phyloP scores from a whole-genome alignment of 208 protist genomes.

The Crithidia sp. region DNA sequence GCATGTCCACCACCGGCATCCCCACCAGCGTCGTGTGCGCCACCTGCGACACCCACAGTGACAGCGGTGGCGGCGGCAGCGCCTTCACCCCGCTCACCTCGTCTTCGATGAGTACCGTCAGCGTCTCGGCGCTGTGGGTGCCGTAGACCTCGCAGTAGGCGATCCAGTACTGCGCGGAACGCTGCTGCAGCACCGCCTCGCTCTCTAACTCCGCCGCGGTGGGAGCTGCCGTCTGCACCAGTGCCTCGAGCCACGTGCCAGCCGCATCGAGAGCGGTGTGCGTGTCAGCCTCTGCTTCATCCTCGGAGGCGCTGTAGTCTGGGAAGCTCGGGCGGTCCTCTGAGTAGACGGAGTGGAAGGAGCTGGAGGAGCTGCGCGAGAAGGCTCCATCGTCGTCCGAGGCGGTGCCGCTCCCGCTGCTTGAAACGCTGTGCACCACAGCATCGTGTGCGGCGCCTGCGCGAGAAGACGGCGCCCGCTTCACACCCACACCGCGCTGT shows the following conservation, averaged over 20 bases:
- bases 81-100: constrained; percentile 41
- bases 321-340: constrained; percentile 44
- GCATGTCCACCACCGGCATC: constrained; percentile 42
- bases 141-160: constrained; percentile 84
- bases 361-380: constrained; percentile 26
- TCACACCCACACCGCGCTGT: neutral
- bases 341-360: constrained; percentile 48
- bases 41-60: constrained; percentile 55
- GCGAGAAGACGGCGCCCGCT: no score
- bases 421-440: neutral
- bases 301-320: constrained; percentile 13
- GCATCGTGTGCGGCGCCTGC: neutral
- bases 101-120: constrained; percentile 66
- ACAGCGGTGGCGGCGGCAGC: constrained; percentile 57
- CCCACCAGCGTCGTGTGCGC: constrained; percentile 52
- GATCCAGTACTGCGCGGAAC: constrained; percentile 67
- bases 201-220: constrained; percentile 37
- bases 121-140: constrained; percentile 50
- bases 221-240: constrained; percentile 15
- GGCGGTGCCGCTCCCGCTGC: neutral
- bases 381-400: neutral
- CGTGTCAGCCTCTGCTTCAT: neutral
- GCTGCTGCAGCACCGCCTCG: constrained; percentile 48
- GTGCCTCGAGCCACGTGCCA: constrained; percentile 40
- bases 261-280: constrained; percentile 27